Conservation (phyloP, 495 filamentous ascomycete genomes). For the Hypomontagnella monticulosa region DNA sequence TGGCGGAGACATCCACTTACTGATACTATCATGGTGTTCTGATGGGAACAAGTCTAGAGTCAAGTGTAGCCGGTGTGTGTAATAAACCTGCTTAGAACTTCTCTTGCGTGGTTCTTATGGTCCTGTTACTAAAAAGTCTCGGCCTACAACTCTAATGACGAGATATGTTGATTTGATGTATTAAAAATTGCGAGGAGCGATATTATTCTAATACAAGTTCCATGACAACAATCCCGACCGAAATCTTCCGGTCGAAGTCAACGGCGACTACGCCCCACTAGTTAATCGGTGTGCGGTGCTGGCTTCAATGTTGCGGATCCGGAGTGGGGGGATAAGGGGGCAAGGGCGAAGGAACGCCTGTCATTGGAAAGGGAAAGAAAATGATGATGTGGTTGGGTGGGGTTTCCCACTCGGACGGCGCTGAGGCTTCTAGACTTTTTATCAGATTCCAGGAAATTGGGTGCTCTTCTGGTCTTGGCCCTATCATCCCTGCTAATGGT, state of each 20-base stretch:
- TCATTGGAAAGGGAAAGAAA: conserved; percentile 7
- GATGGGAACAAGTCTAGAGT: too few species aligned
- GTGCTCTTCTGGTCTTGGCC: background rate
- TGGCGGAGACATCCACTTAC: too few species aligned
- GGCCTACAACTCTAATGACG: too few species aligned
- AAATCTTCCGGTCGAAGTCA: background rate
- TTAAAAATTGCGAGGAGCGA: too few species aligned
- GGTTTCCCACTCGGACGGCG: conserved; percentile 23
- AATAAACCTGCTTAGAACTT: too few species aligned
- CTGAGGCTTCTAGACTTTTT: conserved; percentile 24
- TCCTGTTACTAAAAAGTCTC: too few species aligned
- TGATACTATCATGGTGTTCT: too few species aligned
- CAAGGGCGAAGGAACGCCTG: background rate
- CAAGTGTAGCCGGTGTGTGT: too few species aligned
- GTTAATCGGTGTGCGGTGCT: conserved; percentile 22
- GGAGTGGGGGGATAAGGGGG: conserved; percentile 21
- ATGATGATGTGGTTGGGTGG: conserved; percentile 37
- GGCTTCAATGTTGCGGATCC: conserved; percentile 8
- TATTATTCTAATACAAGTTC: too few species aligned
- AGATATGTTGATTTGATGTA: too few species aligned
- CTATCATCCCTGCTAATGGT: conserved; percentile 22
- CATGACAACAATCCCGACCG: background rate
- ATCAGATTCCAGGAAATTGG: conserved; percentile 10
- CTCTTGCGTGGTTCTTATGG: too few species aligned
- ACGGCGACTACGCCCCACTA: background rate